Base-by-base conservation (phyloP, 73 alveolate genomes). In the Paramecium bursaria region DNA sequence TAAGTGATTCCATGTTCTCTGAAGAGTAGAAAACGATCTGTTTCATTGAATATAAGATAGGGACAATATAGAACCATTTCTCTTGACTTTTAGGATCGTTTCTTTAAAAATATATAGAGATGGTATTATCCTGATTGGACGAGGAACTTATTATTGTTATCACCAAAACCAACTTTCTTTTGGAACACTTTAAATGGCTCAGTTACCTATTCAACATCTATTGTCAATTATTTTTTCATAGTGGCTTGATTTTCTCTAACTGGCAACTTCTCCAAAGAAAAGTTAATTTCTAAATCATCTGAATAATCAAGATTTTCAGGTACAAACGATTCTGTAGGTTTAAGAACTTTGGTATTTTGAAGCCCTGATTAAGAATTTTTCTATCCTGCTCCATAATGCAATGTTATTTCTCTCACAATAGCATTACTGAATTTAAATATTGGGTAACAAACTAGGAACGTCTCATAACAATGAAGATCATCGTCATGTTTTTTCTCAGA, bases 11-110 rank as follows among this genome's bases (percentile, higher is more conserved):
- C 89, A 54, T 39, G 54, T 55, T 79, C 89, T 23, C 85, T 31
- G 0, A 33, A 50, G 7, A 53, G 51, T 9, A 79, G 42, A 17
- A 53, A 29, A n/a, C 54, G 51, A 79, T 35, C 74, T 42, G 85
- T 79, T 14, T 79, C 76, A 39, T 79, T 79, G 26, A 79, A 79
- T 33, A 79, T 79, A 39, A 79, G 29, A 25, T 79, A 79, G 23
- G 89, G 89, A n/a, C 89, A 79, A 79, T 53, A 79, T 13, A 79
- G 31, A 2, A 79, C 89, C 3, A 79, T 49, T 55, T 79, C 89
- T 54, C 89, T 52, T 7, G 85, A 53, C 21, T 79, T 79, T 21
- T 67, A 47, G 10, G 85, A 53, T 31, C 75, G 54, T 42, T 79
- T 79, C 15, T 67, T 67, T 27, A 67, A 21, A 39, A 35, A 11